Evolutionary conservation across 2,329 filamentous ascomycete species (phyloP).

Genomic region (Orbilia blumenaviensis): DNA sequence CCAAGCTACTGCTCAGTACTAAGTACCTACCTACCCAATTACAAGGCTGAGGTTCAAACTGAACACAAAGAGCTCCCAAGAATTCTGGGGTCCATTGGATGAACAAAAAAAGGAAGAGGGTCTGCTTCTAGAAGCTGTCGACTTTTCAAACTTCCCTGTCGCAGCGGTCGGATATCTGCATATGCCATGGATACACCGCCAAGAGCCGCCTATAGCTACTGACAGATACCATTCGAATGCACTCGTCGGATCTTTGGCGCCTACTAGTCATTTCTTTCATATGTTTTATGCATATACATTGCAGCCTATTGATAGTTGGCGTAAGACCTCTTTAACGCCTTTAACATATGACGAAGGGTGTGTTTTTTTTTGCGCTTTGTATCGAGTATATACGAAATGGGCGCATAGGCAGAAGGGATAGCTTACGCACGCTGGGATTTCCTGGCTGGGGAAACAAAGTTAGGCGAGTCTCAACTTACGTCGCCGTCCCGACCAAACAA

Average conservation of each 20-base stretch:
- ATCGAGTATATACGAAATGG: too few relatives aligned
- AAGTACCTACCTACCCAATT: too few relatives aligned
- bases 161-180: conserved; percentile 33
- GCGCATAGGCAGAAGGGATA: conserved; percentile 34
- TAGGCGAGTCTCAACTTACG: conserved; percentile 33
- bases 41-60: neutral
- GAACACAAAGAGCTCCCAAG: neutral
- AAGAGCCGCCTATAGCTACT: neutral
- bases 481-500: conserved; percentile 2
- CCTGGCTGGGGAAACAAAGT: conserved; percentile 8
- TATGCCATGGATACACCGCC: conserved; percentile 19
- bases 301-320: conserved; percentile 31
- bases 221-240: neutral
- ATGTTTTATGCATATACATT: neutral
- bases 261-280: neutral
- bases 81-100: too few relatives aligned
- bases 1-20: neutral
- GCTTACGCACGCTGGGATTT: conserved; percentile 33
- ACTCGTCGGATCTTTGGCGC: conserved; percentile 24
- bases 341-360: neutral
- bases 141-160: conserved; percentile 10
- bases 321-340: conserved; percentile 5
- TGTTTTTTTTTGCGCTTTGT: conserved; percentile 25
- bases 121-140: conserved; percentile 33
- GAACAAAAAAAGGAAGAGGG: too few relatives aligned